A percentile compares a stretch with the other conserved stretches of the same genome.
Evolutionary conservation across 306 rosid genomes (phyloP).

Genomic region (Purshia tridentata): DNA sequence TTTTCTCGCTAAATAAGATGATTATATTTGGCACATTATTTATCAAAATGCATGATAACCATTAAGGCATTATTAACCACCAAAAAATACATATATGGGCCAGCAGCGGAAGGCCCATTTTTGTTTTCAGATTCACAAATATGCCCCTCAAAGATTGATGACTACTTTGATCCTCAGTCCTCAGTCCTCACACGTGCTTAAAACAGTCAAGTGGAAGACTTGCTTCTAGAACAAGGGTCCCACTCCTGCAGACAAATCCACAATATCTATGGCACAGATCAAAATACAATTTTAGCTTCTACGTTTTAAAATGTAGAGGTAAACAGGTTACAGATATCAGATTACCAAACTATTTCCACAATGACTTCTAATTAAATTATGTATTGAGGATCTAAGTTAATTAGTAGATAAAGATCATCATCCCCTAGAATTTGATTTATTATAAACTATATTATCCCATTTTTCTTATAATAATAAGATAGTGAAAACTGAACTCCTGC

Average conservation of each 20-base stretch:
- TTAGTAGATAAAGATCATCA: neutral
- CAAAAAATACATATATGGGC: no score
- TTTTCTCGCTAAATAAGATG: no score
- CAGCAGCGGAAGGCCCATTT: neutral
- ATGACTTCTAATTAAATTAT: neutral
- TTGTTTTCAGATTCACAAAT: neutral
- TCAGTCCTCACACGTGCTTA: neutral
- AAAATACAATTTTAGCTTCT: no score
- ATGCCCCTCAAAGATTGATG: neutral
- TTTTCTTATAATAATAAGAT: neutral
- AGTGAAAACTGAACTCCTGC: neutral
- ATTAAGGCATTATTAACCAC: no score
- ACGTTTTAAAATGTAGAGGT: no score
- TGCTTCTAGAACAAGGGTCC: conserved; percentile 8
- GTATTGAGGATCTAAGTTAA: neutral
- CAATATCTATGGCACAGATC: no score
- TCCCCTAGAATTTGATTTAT: neutral
- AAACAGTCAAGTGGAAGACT: neutral
- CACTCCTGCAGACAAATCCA: neutral
- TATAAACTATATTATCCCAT: neutral
- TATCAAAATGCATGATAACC: no score
- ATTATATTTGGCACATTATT: no score
- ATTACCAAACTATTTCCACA: conserved; percentile 4
- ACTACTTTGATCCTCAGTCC: neutral
- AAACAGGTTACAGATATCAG: neutral